Conservation (phyloP, 768 basidiomycete genomes). For the Mycena metata region DNA sequence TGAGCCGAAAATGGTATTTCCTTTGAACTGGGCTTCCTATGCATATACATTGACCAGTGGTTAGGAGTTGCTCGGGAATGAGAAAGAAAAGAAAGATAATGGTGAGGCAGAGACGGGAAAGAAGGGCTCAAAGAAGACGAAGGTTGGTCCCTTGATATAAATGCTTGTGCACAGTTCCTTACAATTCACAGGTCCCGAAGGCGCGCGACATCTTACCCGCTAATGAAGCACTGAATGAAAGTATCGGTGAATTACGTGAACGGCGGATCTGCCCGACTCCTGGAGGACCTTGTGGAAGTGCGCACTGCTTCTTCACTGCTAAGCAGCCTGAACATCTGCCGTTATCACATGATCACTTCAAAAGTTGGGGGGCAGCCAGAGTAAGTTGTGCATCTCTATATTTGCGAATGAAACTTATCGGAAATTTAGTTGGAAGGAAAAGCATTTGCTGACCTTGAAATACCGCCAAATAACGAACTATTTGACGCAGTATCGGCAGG, state of each 20-base stretch:
- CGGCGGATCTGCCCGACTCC: slow-evolving; percentile 35
- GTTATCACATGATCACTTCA: slow-evolving; percentile 32
- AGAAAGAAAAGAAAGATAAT: slow-evolving; percentile 5
- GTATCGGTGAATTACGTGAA: slow-evolving; percentile 28
- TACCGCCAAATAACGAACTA: slow-evolving; percentile 32
- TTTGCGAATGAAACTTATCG: not conserved
- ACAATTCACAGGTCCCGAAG: slow-evolving; percentile 8
- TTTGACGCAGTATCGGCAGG: slow-evolving; percentile 33
- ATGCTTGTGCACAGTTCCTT: not conserved
- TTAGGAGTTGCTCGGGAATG: not conserved
- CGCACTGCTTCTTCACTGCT: slow-evolving; percentile 34
- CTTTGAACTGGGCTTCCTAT: not conserved
- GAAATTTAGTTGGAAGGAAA: slow-evolving; percentile 3
- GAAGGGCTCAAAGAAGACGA: not conserved
- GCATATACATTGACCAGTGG: not conserved
- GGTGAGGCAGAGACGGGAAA: too few relatives aligned
- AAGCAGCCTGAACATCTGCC: slow-evolving; percentile 31
- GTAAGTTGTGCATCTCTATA: not conserved
- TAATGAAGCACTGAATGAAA: slow-evolving; percentile 31
- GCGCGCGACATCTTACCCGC: slow-evolving; percentile 34
- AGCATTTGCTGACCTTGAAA: slow-evolving; percentile 29
- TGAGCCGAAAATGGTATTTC: slow-evolving; percentile 1
- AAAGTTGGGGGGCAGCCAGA: slow-evolving; percentile 38
- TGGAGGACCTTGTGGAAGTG: slow-evolving; percentile 24
- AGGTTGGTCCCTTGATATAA: not conserved